Base-by-base conservation (phyloP, 2,329 filamentous ascomycete species). In the Xylaria polymorpha region DNA sequence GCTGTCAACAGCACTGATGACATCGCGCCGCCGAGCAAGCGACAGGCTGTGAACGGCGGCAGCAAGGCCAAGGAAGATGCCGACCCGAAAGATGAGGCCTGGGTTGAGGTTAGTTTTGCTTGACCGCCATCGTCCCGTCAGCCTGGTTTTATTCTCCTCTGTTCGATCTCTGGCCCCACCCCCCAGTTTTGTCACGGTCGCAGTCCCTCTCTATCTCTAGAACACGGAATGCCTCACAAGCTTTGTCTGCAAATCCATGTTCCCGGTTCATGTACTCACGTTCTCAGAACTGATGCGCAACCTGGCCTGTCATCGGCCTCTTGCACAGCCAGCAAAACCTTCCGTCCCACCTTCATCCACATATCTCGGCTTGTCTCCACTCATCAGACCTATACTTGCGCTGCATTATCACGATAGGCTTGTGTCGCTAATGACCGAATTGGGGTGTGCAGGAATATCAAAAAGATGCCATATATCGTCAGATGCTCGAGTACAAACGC, bases 401-500 rank as follows among this genome's bases (percentile, higher is more conserved):
- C 74, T 70, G 61, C 32, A 70, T 69, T 32, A 55, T 68, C 72
- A 69, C 65, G 64, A 72, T 70, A 74, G 72, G 64, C 55, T 69
- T 71, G 74, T 71, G 68, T 76, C 75, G 75, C 78, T 83, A 79
- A 81, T 61, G 22, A 29, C 77, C 75, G 76, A 77, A 76, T 78
- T 71, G 79, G 80, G 57, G 74, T 78, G 70, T 80, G 76, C 81
- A 97, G 94, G 90, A 92, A 79, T 96, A 92, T 77, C 92, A 95
- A 83, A 99, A 98, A 83, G 96, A 97, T 84, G 96, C 96, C 72
- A 97, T 99, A 79, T 91, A 93, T 77, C 93, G 97, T 67, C 95
- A 98, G 83, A 97, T 99, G 94, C 93, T 94, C 79, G 96, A 98
- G 82, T 98, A 97, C 82, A 97, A 97, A 83, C 91, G 96, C 75